Evolutionary conservation across 306 rosid species (phyloP), one percentile per base, ranked within the genome.

Genomic region (Casuarina glauca): DNA sequence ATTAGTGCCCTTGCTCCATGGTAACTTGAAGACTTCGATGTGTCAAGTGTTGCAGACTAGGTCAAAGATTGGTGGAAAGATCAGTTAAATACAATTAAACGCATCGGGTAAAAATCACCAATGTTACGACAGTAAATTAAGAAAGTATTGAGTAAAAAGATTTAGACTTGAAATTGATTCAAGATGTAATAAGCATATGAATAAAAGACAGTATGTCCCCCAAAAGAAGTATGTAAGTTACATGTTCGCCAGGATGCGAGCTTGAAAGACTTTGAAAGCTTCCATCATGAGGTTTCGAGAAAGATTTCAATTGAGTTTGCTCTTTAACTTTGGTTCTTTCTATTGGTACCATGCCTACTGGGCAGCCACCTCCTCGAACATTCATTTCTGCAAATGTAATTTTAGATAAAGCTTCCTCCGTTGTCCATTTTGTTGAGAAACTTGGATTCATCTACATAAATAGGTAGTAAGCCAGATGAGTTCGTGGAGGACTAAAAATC

Each of bases 331-430:
- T 82, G 8, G 79, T n/a, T 66, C 82, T 72, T 64, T 20, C 69
- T 15, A 82, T 68, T 26, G 82, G 64, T 62, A 82, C 82, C 10
- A 79, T 67, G 46, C 76, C 79, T 43, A 10, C 72, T 39, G 76
- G 82, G 36, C 82, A 78, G 36, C 44, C n/a, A 45, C n/a, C 67
- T 75, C 39, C n/a, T 16, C 64, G 39, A 50, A 73, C 52, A 72
- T 43, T 41, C 44, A 42, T 6, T 20, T 11, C 42, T 10, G 53
- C 35, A 20, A 35, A 36, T 54, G 16, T 8, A 42, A 12, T n/a
- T 60, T 8, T 15, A 17, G 17, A 73, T 11, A 44, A 68, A 50
- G 62, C 49, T 79, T 52, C 43, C 4, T n/a, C 67, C 74, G 51
- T 50, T 36, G 1, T 62, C 39, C 20, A 43, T 66, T 43, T 58